phyloP scores from a whole-genome alignment of 2,329 filamentous ascomycete species.

The Pseudogymnoascus sp. region DNA sequence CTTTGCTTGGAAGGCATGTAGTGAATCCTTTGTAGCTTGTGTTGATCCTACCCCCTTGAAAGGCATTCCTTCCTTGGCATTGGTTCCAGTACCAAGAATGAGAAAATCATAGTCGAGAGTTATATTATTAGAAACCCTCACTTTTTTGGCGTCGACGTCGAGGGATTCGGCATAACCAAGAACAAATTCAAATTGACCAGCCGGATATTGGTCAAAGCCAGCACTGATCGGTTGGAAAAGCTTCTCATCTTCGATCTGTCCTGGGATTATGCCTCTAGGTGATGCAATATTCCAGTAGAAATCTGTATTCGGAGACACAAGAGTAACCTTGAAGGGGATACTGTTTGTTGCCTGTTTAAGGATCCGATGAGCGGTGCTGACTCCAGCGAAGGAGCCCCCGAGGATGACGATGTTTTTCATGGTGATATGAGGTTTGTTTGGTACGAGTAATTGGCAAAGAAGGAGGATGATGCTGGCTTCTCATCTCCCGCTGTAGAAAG shows the following conservation, averaged over 20 bases:
- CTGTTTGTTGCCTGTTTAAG: conserved; percentile 22
- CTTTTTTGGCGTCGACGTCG: conserved; percentile 34
- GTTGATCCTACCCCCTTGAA: conserved; percentile 41
- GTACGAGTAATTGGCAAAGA: conserved; percentile 8
- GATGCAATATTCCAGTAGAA: conserved; percentile 44
- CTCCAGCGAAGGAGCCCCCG: conserved; percentile 26
- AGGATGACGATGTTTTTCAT: conserved; percentile 27
- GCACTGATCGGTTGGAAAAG: conserved; percentile 33
- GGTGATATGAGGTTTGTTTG: conserved; percentile 10
- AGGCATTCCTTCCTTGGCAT: conserved; percentile 36
- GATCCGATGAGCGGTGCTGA: conserved; percentile 26
- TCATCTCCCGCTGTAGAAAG: background rate
- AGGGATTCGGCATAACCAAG: conserved; percentile 39
- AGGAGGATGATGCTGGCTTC: conserved; percentile 6
- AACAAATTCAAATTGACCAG: conserved; percentile 44
- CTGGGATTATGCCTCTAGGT: conserved; percentile 40
- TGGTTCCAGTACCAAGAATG: conserved; percentile 47
- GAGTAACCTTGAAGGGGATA: conserved; percentile 42
- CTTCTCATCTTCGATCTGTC: conserved; percentile 36
- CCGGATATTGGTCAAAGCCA: conserved; percentile 41
- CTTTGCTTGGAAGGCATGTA: conserved; percentile 20
- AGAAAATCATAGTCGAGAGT: conserved; percentile 42
- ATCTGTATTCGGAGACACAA: conserved; percentile 44
- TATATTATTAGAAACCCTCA: conserved; percentile 32
- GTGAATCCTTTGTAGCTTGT: conserved; percentile 20